Evolutionary conservation across 805 yeast species (phyloP).

Genomic region (Yarrowia divulgata): DNA sequence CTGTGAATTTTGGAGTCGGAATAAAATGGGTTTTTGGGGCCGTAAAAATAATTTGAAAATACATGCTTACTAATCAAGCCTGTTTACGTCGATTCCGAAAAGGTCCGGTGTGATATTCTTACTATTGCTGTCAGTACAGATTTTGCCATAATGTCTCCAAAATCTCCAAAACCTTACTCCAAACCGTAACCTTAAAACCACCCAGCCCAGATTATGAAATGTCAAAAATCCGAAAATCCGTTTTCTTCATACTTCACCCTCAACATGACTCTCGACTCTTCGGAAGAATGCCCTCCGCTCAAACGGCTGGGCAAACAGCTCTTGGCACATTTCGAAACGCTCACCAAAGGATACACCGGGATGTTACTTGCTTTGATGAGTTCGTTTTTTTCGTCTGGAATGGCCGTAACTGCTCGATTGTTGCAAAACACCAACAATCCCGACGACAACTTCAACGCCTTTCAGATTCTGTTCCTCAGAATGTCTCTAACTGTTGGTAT

Average conservation of each 20-base stretch:
- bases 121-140: too few species aligned
- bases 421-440: conserved; percentile 63
- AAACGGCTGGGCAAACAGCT: neutral
- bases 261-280: neutral
- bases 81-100: too few species aligned
- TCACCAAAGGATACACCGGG: conserved; percentile 55
- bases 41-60: too few species aligned
- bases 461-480: conserved; percentile 78
- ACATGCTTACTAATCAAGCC: too few species aligned
- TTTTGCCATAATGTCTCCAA: too few species aligned
- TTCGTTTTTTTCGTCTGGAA: conserved; percentile 76
- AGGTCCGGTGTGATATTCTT: too few species aligned
- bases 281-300: neutral
- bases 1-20: neutral
- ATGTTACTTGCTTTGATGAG: conserved; percentile 63
- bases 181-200: neutral
- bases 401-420: conserved; percentile 79
- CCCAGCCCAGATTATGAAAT: neutral
- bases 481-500: conserved; percentile 68
- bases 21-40: too few species aligned
- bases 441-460: conserved; percentile 73
- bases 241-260: neutral
- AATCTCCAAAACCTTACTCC: neutral
- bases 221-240: too few species aligned
- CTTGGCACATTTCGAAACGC: neutral